Base-by-base conservation (phyloP, 192 early-diverging fungal genomes). In the Piromyces finnis region DNA sequence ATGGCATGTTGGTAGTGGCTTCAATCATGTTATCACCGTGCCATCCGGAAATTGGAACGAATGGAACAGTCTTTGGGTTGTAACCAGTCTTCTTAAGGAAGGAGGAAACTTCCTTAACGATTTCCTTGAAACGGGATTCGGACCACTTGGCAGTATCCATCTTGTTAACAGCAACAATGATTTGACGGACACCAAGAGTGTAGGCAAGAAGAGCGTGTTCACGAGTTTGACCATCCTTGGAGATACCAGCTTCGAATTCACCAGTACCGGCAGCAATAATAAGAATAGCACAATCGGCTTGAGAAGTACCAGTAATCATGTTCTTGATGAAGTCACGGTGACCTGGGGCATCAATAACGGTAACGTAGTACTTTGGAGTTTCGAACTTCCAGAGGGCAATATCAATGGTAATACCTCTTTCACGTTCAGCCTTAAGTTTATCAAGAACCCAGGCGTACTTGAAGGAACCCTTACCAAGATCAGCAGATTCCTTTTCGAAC, bases 321-420 rank as follows among this genome's bases (percentile, higher is more conserved):
- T 95, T 95, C 90, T 99, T 99, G 86, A 99, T 98, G 87, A 97
- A 99, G 91, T 99, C 98, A 80, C 95, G 93, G 90, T 99, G 98
- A 77, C 98, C 98, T 51, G 98, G 98, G 86, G 95, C 81, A 26
- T 83, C 84, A 80, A 84, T 82, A 30, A 78, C 84, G 77, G 83
- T 82, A 18, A 84, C 86, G 26, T 68, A 68, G 51, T 68, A 68
- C 51, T 68, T 68, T 68, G 51, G 51, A n/a, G 51, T 68, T 68
- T 41, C 32, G 79, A 41, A 77, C 29, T 77, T 41, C 29, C 79
- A 29, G 79, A 95, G 91, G 87, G 97, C 95, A 86, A 96, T 96
- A 85, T 96, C 97, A 84, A 98, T 98, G 89, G 97, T 99, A 86
- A 99, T 95, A 95, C 97, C 97, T 93, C 97, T 95, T 88, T 95